A percentile compares a stretch with the other conserved stretches of the same genome.
These are phyloP conservation scores for Agaricus blazei DNA, from an alignment of 768 basidiomycete genomes.

Conservation along the genomic window DNA sequence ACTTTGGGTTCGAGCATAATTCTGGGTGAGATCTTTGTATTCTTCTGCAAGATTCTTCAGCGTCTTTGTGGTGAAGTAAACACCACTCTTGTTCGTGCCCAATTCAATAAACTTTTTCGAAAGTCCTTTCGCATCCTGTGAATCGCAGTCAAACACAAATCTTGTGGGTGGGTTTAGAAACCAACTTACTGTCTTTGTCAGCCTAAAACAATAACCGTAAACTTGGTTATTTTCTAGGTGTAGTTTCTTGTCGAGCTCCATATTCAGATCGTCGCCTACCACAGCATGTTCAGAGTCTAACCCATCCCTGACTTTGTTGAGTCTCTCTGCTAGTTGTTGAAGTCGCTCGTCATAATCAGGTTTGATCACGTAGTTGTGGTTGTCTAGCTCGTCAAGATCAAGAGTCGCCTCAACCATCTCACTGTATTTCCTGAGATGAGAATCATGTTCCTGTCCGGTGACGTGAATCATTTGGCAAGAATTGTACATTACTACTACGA, in stretches of 20 bases:
- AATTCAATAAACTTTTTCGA: conserved; percentile 77
- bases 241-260: conserved; percentile 92
- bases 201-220: conserved; percentile 89
- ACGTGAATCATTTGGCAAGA: no score
- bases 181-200: conserved; percentile 79
- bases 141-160: neutral
- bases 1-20: conserved; percentile 74
- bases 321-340: conserved; percentile 58
- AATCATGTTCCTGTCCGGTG: conserved; percentile 51
- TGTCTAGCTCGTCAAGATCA: conserved; percentile 80
- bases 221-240: conserved; percentile 89
- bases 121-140: conserved; percentile 75
- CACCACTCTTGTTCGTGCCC: conserved; percentile 78
- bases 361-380: conserved; percentile 87
- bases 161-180: neutral
- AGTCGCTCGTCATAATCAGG: conserved; percentile 84
- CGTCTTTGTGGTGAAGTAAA: conserved; percentile 79
- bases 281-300: conserved; percentile 77
- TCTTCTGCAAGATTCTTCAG: conserved; percentile 72
- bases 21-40: conserved; percentile 58
- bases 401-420: conserved; percentile 97
- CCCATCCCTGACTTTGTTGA: conserved; percentile 70
- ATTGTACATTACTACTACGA: conserved; percentile 8
- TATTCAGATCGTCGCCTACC: conserved; percentile 62
- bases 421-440: conserved; percentile 67